Percentiles rank a stretch among this genome's conserved stretches.
Evolutionary conservation across 2,329 filamentous ascomycete species (phyloP).

Genomic region (Zalaria sp.): DNA sequence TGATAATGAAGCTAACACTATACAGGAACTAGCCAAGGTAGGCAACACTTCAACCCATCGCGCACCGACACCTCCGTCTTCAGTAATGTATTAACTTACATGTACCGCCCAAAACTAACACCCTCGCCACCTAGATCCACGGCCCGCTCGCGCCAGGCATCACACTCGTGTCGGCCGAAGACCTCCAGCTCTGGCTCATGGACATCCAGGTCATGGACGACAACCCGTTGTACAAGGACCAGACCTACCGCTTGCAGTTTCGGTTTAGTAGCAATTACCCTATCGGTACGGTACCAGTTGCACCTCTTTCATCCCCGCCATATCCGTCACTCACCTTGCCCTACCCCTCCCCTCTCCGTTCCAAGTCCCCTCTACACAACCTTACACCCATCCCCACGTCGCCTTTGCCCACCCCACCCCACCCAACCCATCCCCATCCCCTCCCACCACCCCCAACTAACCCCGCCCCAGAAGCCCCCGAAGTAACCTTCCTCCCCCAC

Average conservation of each 20-base stretch:
- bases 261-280: constrained; percentile 74
- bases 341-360: not conserved
- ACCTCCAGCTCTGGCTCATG: constrained; percentile 80
- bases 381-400: not conserved
- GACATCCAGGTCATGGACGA: constrained; percentile 82
- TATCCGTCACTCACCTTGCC: constrained; percentile 7
- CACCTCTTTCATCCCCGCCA: not conserved
- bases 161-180: constrained; percentile 63
- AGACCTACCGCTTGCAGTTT: constrained; percentile 78
- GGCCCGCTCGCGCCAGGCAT: constrained; percentile 53
- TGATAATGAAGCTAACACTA: constrained; percentile 10
- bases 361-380: not conserved
- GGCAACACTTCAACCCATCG: not conserved
- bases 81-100: not conserved
- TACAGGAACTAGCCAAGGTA: constrained; percentile 43
- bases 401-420: not conserved
- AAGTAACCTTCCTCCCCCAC: constrained; percentile 72
- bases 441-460: not conserved
- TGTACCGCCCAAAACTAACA: not conserved
- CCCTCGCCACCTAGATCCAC: constrained; percentile 31
- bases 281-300: constrained; percentile 50
- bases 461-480: constrained; percentile 61
- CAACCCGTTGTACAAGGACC: constrained; percentile 73
- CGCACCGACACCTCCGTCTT: not conserved
- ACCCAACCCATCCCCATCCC: no score